Base-by-base conservation (phyloP, 352 stramenopile species). In the Pythium sukuiense region DNA sequence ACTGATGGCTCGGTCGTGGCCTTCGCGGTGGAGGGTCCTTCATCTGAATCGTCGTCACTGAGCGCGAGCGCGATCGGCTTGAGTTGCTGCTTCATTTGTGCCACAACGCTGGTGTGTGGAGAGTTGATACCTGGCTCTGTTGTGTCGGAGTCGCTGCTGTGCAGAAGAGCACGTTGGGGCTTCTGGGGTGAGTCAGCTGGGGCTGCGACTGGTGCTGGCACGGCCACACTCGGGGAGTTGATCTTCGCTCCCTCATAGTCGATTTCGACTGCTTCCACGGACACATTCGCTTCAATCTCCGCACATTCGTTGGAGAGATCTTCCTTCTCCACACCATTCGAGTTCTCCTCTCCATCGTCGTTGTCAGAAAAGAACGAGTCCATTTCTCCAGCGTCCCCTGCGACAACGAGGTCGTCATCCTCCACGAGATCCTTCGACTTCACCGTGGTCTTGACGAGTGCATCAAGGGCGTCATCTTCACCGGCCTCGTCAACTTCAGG, bases 1-100 rank as follows among this genome's bases (percentile, higher is more conserved):
- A 6, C n/a, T 12, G 26, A 24, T 6, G 24, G 6, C 16, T 33
- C 32, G 0, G 14, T 55, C 30, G 24, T 11, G 3, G 6, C 14
- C 14, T 26, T n/a, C 20, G 18, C 32, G 37, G 12, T 30, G 0
- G 24, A 0, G 65, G 26, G 45, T 56, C 20, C 8, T 29, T 55
- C 43, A 12, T 67, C 61, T 1, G 37, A 37, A 52, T 61, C 61
- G 8, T 59, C 59, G 27, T 65, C 59, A 16, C 16, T 54, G 9
- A 59, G 33, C 7, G 24, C 13, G 14, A 59, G 50, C 20, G 37
- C 50, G 6, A 32, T 6, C 13, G n/a, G 8, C n/a, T 58, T 6
- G 3, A 32, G 33, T 30, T 52, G 59, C 33, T 65, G 48, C 35
- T 58, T 43, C 0, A 65, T 26, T 41, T 54, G 50, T 13, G 49